These are phyloP conservation scores for Termitomyces bulborhizus DNA, from an alignment of 768 basidiomycete genomes.

Conservation along the genomic window DNA sequence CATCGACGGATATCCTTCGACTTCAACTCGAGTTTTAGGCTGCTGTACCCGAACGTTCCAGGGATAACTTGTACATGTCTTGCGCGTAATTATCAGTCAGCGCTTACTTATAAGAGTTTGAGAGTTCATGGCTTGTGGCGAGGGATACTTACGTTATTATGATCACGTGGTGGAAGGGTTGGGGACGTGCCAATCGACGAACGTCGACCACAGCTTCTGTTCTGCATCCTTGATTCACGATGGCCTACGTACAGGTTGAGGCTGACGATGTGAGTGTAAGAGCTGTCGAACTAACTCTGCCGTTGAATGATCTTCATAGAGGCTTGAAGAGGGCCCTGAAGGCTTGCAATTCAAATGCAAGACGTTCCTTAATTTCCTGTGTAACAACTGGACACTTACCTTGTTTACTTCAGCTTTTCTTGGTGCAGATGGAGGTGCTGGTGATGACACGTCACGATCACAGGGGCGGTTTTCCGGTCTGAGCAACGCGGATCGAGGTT, in stretches of 20 bases:
- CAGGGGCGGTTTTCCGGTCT: constrained; percentile 30
- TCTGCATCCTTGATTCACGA: constrained; percentile 19
- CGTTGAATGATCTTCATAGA: constrained; percentile 25
- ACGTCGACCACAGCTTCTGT: not conserved
- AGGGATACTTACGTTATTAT: too few relatives aligned
- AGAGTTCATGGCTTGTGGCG: too few relatives aligned
- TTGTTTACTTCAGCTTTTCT: constrained; percentile 44
- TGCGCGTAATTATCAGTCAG: too few relatives aligned
- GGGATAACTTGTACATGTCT: too few relatives aligned
- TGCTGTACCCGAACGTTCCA: too few relatives aligned
- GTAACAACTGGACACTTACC: not conserved
- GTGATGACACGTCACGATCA: constrained; percentile 17
- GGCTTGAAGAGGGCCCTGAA: constrained; percentile 60
- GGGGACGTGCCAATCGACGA: not conserved
- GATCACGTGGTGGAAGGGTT: not conserved
- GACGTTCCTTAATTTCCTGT: constrained; percentile 7
- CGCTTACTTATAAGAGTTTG: too few relatives aligned
- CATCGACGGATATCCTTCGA: too few relatives aligned
- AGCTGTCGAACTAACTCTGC: too few relatives aligned
- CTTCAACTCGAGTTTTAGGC: not conserved
- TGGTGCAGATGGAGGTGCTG: constrained; percentile 32
- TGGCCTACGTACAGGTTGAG: constrained; percentile 73
- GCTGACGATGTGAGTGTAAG: constrained; percentile 52
- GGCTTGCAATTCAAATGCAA: constrained; percentile 70
- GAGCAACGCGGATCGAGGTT: constrained; percentile 50